Evolutionary conservation across 192 early-diverging fungal genomes (phyloP).

Genomic region (Linnemannia zychae): DNA sequence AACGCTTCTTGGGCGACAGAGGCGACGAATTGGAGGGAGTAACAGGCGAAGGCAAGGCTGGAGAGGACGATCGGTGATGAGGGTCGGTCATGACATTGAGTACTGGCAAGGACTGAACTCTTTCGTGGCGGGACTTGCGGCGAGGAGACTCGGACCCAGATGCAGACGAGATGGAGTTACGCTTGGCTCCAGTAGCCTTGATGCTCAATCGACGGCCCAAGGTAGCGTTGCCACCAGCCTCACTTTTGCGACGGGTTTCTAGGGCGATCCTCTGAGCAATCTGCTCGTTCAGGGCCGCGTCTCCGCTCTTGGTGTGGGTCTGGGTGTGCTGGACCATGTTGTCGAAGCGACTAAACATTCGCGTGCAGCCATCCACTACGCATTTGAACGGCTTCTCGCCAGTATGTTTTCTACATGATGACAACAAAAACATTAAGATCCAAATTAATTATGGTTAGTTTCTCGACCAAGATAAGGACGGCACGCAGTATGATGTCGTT

Average conservation of each 20-base stretch:
- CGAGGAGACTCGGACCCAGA: slow-evolving; percentile 8
- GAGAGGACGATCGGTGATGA: slow-evolving; percentile 19
- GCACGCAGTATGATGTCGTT: not conserved
- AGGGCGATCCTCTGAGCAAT: slow-evolving; percentile 46
- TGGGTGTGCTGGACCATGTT: slow-evolving; percentile 89
- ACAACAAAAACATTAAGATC: not conserved
- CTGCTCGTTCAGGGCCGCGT: slow-evolving; percentile 23
- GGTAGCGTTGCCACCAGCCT: slow-evolving; percentile 19
- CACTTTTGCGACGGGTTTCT: slow-evolving; percentile 51
- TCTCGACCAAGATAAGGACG: not conserved
- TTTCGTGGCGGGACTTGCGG: slow-evolving; percentile 17
- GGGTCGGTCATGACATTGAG: slow-evolving; percentile 16
- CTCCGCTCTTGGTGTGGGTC: slow-evolving; percentile 65
- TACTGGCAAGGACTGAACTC: slow-evolving; percentile 29
- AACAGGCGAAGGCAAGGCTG: slow-evolving; percentile 24
- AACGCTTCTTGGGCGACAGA: slow-evolving; percentile 18
- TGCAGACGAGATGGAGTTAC: slow-evolving; percentile 22
- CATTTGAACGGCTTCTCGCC: slow-evolving; percentile 74
- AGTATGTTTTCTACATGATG: slow-evolving; percentile 64
- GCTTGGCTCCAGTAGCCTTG: slow-evolving; percentile 14
- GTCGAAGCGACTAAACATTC: slow-evolving; percentile 81
- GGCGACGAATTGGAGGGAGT: slow-evolving; percentile 26
- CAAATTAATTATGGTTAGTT: slow-evolving; percentile 3
- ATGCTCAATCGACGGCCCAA: slow-evolving; percentile 15
- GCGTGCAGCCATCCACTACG: slow-evolving; percentile 72